Evolutionary conservation across 1,284 basidiomycete species (phyloP).

Genomic region (Termitomyces sp.): DNA sequence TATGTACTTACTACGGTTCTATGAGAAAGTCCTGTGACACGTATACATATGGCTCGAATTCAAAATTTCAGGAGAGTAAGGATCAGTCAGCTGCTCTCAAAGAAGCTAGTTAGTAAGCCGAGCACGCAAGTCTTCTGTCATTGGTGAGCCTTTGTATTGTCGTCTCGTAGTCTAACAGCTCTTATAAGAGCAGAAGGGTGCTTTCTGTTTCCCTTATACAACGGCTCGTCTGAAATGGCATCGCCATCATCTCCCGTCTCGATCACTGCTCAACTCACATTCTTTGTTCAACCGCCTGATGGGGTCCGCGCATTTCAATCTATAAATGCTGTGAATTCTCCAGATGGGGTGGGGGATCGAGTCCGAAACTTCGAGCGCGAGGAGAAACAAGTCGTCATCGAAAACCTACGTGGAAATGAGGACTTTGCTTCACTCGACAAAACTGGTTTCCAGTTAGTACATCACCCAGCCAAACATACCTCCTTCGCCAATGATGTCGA

Average conservation of each 20-base stretch:
- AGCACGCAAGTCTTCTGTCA: constrained; percentile 3
- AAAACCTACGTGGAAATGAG: constrained; percentile 55
- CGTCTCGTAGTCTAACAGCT: background rate
- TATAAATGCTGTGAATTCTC: constrained; percentile 25
- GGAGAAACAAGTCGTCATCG: constrained; percentile 36
- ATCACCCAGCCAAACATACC: constrained; percentile 38
- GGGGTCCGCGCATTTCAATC: constrained; percentile 28
- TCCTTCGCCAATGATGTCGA: constrained; percentile 43
- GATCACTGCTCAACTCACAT: constrained; percentile 22
- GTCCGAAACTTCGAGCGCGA: constrained; percentile 21
- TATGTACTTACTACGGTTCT: too few relatives aligned
- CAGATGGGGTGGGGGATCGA: constrained; percentile 24
- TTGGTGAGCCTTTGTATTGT: too few relatives aligned
- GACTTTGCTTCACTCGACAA: constrained; percentile 43
- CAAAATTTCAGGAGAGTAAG: too few relatives aligned
- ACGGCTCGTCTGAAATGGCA: background rate
- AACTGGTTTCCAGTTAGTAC: constrained; percentile 51
- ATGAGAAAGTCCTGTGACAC: too few relatives aligned
- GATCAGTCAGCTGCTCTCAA: constrained; percentile 1
- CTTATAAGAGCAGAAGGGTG: background rate
- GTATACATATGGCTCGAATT: too few relatives aligned
- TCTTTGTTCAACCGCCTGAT: constrained; percentile 23
- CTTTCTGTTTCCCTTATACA: background rate
- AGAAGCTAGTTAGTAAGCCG: constrained; percentile 2
- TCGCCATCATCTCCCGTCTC: constrained; percentile 7